Evolutionary conservation across 2,329 filamentous ascomycete genomes (phyloP), one percentile per base, ranked within the genome.

Genomic region (Nemania sp.): DNA sequence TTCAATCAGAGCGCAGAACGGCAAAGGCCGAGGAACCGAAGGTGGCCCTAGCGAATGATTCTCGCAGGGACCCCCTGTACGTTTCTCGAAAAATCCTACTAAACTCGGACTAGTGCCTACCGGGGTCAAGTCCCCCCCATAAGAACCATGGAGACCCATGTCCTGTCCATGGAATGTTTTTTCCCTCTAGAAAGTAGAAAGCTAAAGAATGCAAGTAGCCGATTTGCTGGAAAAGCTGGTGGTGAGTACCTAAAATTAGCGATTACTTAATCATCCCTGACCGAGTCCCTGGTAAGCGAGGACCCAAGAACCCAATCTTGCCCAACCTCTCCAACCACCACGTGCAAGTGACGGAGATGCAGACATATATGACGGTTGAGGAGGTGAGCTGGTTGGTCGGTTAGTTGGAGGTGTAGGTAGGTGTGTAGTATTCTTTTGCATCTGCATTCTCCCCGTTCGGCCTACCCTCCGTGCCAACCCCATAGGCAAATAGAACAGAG

Each of bases 51-150:
- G 61, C 22, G 51, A 57, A 52, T 66, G 62, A 68, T 68, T 66
- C 52, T 27, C 64, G 45, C 64, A 45, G 29, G 64, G 67, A 54
- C 52, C 64, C 70, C 69, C 22, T 49, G 67, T 41, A 18, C 11
- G n/a, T 59, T 67, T 68, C 59, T 71, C 70, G 70, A 71, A 71
- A 70, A 70, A 68, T 71, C 67, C 8, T 32, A 68, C 70, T 62
- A 51, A n/a, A 11, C 51, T 45, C 2, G 41, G 64, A 55, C 62
- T 71, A 71, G 70, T 7, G 67, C 11, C 15, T 35, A 38, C 57
- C 24, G 32, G 55, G 67, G 51, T 38, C 49, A 52, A n/a, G 24
- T 10, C 24, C 38, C 15, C 15, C 24, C 38, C 15, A 41, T 35
- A 24, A 45, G 52, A 54, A 24, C 57, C 54, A 47, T 41, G 35